Percentiles rank a stretch among this genome's conserved stretches.
These are phyloP conservation scores for Sanghuangporus baumii DNA, from an alignment of 1,284 basidiomycete genomes.

Conservation along the genomic window DNA sequence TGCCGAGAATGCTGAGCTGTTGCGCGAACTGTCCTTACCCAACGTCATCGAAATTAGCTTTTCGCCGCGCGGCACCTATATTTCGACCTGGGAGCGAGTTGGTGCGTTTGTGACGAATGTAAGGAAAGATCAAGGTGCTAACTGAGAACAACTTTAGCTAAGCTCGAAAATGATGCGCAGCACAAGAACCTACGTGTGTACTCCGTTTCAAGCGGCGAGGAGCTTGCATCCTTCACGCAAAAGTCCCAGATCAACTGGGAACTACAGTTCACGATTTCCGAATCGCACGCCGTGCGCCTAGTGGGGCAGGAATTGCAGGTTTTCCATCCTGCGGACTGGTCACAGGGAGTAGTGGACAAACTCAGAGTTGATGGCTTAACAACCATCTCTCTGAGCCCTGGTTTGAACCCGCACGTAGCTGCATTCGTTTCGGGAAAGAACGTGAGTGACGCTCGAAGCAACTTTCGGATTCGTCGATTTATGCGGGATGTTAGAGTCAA, in stretches of 20 bases:
- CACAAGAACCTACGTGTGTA: conserved; percentile 89
- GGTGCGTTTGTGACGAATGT: conserved; percentile 33
- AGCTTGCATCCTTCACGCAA: conserved; percentile 78
- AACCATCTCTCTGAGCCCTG: conserved; percentile 73
- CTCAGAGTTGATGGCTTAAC: conserved; percentile 79
- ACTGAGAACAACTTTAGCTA: conserved; percentile 36
- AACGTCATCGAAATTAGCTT: conserved; percentile 84
- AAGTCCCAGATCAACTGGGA: conserved; percentile 84
- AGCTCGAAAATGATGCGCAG: conserved; percentile 76
- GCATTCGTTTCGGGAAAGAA: conserved; percentile 95
- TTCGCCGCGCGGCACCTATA: conserved; percentile 87
- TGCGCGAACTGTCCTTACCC: conserved; percentile 64
- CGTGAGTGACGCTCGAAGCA: conserved; percentile 32
- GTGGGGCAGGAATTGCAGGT: conserved; percentile 86
- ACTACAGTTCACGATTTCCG: conserved; percentile 88
- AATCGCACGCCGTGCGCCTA: conserved; percentile 83
- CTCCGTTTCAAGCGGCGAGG: conserved; percentile 74
- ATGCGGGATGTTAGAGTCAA: conserved; percentile 52
- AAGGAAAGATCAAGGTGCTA: neutral
- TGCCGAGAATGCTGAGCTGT: conserved; percentile 64
- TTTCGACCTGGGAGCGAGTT: conserved; percentile 93
- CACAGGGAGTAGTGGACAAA: conserved; percentile 75
- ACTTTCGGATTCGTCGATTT: neutral
- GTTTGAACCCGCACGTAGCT: conserved; percentile 78
- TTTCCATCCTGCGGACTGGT: conserved; percentile 76